Conservation (phyloP, 192 early-diverging fungal genomes). For the Diversispora epigaea region DNA sequence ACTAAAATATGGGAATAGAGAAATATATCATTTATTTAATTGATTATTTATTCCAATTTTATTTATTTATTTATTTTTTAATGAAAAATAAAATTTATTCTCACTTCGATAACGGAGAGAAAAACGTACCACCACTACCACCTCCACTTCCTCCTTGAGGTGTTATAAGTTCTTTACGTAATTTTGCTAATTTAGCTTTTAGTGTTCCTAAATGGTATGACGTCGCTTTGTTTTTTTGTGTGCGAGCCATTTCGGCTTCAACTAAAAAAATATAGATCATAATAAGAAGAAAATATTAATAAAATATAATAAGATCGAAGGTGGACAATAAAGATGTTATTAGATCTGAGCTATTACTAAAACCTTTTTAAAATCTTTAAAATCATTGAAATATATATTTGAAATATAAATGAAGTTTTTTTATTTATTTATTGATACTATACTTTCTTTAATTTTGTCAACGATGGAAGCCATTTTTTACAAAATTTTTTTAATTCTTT, state of each 20-base stretch:
- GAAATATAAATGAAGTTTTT: neutral
- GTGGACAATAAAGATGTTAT: neutral
- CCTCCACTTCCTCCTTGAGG: slow-evolving; percentile 85
- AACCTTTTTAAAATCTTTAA: neutral
- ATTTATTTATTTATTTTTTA: no score
- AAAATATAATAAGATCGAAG: neutral
- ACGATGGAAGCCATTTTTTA: neutral
- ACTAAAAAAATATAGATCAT: slow-evolving; percentile 4
- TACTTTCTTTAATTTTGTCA: slow-evolving; percentile 18
- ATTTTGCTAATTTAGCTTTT: slow-evolving; percentile 98
- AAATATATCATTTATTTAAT: neutral
- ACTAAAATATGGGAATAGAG: slow-evolving; percentile 43
- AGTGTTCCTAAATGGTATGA: slow-evolving; percentile 88
- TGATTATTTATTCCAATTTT: neutral
- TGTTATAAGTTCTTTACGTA: slow-evolving; percentile 90
- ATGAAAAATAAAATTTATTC: neutral
- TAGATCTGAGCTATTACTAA: no score
- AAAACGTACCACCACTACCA: slow-evolving; percentile 66
- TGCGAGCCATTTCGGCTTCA: slow-evolving; percentile 84
- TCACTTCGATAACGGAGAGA: slow-evolving; percentile 2
- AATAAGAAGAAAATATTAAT: neutral
- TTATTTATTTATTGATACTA: neutral
- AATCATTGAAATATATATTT: neutral
- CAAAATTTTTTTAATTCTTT: no score
- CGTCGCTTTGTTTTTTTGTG: slow-evolving; percentile 97